Evolutionary conservation across 2,329 filamentous ascomycete genomes (phyloP).

Genomic region (Colletotrichum sp.): DNA sequence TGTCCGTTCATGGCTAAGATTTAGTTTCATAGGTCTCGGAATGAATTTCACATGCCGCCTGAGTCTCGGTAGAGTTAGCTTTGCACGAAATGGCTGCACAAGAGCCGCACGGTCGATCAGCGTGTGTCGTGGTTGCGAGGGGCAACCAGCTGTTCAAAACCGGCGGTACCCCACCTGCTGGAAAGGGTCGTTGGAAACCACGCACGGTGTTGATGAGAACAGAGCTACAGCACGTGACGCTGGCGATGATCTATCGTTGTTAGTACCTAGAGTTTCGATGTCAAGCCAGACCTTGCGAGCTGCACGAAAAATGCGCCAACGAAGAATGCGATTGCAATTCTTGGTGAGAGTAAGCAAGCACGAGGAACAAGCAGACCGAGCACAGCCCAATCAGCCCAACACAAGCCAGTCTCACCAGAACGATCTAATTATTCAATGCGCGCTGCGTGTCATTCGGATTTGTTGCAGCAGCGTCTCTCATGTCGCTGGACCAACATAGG

Average conservation of each 20-base stretch:
- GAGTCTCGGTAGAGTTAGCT: not conserved
- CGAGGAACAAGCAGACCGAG: not conserved
- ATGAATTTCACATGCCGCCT: not conserved
- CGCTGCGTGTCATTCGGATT: not conserved
- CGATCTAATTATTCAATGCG: not conserved
- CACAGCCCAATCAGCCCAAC: not conserved
- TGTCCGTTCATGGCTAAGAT: conserved; percentile 15
- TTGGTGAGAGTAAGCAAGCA: not conserved
- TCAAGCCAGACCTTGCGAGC: not conserved
- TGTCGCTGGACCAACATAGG: not conserved
- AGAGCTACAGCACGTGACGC: not conserved
- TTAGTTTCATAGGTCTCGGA: not conserved
- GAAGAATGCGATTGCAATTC: not conserved
- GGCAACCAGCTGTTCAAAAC: not conserved
- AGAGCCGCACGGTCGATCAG: not conserved
- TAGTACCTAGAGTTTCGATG: not conserved
- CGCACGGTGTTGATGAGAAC: not conserved
- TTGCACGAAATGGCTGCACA: not conserved
- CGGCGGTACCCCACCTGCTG: not conserved
- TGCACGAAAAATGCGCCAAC: not conserved
- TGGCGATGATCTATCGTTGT: not conserved
- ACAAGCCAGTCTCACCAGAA: not conserved
- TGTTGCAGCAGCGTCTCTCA: not conserved
- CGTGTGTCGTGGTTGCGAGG: conserved; percentile 8
- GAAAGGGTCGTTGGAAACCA: not conserved